Evolutionary conservation across 352 stramenopile genomes (phyloP).

Genomic region (Globisporangium heterothallicum): DNA sequence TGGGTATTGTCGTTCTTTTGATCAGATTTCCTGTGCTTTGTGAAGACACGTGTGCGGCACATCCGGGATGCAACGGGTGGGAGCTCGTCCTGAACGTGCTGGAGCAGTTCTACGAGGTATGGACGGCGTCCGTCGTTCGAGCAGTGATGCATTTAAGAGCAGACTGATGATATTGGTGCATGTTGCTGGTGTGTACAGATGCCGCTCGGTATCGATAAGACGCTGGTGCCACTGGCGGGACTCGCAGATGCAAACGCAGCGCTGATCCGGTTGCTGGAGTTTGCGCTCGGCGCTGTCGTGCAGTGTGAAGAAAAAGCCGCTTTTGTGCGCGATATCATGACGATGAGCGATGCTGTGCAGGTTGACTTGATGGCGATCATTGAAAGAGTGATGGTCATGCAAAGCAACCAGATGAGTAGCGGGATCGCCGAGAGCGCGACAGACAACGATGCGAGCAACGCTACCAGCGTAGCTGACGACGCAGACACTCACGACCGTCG

Average conservation of each 20-base stretch:
- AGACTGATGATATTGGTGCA: neutral
- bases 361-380: slow-evolving; percentile 63
- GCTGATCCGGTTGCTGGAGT: slow-evolving; percentile 27
- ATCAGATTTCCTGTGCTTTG: slow-evolving; percentile 24
- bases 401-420: slow-evolving; percentile 8
- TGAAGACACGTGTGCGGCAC: slow-evolving; percentile 9
- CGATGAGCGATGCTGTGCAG: slow-evolving; percentile 53
- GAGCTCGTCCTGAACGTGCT: slow-evolving; percentile 14
- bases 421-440: neutral
- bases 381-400: slow-evolving; percentile 36
- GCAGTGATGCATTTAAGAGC: too few relatives aligned
- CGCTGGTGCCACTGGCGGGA: slow-evolving; percentile 7
- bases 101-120: slow-evolving; percentile 58
- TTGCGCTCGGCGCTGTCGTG: slow-evolving; percentile 44
- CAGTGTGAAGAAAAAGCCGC: slow-evolving; percentile 46
- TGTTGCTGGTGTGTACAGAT: slow-evolving; percentile 11
- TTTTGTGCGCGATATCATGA: slow-evolving; percentile 66
- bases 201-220: slow-evolving; percentile 16
- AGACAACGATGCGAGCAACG: neutral
- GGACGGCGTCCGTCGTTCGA: too few relatives aligned
- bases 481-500: neutral
- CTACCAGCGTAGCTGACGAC: neutral
- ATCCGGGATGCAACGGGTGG: slow-evolving; percentile 14
- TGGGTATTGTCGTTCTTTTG: neutral
- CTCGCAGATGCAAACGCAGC: slow-evolving; percentile 8